Evolutionary conservation across 768 basidiomycete genomes (phyloP), one percentile per base, ranked within the genome.

Genomic region (Fomitopsis serialis): DNA sequence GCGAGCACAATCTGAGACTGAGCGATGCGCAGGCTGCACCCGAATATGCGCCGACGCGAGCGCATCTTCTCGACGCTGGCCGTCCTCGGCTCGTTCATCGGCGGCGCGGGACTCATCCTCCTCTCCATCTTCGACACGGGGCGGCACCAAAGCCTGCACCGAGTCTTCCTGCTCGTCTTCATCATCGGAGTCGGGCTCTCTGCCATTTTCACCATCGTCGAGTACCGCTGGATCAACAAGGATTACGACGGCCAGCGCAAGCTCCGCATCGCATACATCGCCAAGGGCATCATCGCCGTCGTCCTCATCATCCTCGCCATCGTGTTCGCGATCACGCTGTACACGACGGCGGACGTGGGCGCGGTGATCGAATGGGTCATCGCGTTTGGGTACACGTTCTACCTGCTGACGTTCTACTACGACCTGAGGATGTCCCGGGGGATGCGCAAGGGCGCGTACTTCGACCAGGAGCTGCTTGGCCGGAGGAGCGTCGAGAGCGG

Each of bases 281-380:
- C 73, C 37, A 90, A 90, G 68, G 83, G 78, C 3, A 64, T 78
- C 19, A 81, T 89, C 43, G 84, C 81, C 1, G 53, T 67, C 27
- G 66, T 77, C 34, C 74, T 91, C 43, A 80, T 92, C 55, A 42
- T 74, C 17, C 71, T 85, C 36, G 79, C 84, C 22, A 77, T 89
- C 56, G 84, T 73, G 7, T 90, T 91, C 63, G 84, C 72, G 1
- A 67, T 80, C 15, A 63, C 78, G 10, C 62, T 86, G 2, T 83
- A 70, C 58, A 60, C 63, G 10, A 74, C 68, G 0, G 57, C 56
- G 1, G 67, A 84, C 54, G 79, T 70, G 0, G 85, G 80, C 64
- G 86, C 76, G n/a, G 66, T 89, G 51, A 60, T 91, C 7, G 89
- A 92, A 66, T 92, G 89, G 89, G 62, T 67, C 0, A 87, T 92